Conservation (phyloP, 2,329 filamentous ascomycete genomes). For the Orbilia brochopaga region DNA sequence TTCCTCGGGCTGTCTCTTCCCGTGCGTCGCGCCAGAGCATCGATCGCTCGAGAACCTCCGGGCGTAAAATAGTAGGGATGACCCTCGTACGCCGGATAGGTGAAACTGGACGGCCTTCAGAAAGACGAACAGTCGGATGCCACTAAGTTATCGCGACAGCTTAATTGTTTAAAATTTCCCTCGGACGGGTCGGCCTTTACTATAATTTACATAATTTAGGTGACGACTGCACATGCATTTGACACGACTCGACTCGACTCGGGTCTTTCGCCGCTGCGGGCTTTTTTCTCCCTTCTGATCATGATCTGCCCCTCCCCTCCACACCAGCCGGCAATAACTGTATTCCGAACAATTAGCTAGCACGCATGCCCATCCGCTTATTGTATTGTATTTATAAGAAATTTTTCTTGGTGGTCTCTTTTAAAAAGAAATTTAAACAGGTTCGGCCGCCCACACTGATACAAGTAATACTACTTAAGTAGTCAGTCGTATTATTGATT, state of each 20-base stretch:
- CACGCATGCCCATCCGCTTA: neutral
- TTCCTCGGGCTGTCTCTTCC: slow-evolving; percentile 45
- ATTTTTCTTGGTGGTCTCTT: no score
- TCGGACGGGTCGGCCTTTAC: slow-evolving; percentile 37
- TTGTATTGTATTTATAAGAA: no score
- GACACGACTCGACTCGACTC: no score
- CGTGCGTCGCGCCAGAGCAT: slow-evolving; percentile 31
- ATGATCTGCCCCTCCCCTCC: no score
- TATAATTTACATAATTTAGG: slow-evolving; percentile 24
- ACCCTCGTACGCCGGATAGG: slow-evolving; percentile 43
- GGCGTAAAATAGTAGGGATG: slow-evolving; percentile 36
- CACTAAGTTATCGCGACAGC: slow-evolving; percentile 15
- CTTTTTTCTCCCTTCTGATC: slow-evolving; percentile 41
- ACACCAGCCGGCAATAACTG: neutral
- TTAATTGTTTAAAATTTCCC: slow-evolving; percentile 19
- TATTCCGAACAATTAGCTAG: neutral
- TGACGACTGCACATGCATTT: no score
- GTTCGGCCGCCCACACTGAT: no score
- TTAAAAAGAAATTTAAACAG: no score
- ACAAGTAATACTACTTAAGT: slow-evolving; percentile 11
- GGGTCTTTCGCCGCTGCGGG: slow-evolving; percentile 29
- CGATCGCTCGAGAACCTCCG: slow-evolving; percentile 30
- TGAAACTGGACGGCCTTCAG: slow-evolving; percentile 51
- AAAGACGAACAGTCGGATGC: slow-evolving; percentile 25
- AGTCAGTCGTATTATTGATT: slow-evolving; percentile 33